phyloP scores from a whole-genome alignment of 208 protist genomes.

The Trypanosoma rangeli region DNA sequence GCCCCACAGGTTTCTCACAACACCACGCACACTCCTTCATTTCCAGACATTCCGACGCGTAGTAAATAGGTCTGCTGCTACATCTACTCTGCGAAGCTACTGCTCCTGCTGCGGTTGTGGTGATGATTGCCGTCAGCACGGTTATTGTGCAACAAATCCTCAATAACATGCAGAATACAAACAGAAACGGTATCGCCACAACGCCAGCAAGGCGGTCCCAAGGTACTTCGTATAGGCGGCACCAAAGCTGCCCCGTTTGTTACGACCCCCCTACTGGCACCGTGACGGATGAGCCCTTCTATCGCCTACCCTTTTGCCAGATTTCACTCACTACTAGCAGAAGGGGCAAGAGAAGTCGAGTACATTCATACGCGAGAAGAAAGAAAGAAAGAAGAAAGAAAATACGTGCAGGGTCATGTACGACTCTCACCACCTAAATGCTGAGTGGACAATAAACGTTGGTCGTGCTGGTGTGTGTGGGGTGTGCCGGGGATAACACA shows the following conservation, averaged over 20 bases:
- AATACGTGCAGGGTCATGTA: background rate
- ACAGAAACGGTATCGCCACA: background rate
- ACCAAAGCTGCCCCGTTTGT: too few species aligned
- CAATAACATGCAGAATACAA: background rate
- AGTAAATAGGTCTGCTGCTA: conserved; percentile 22
- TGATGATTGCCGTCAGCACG: background rate
- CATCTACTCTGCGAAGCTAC: conserved; percentile 10
- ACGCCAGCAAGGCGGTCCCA: background rate
- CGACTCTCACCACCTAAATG: background rate
- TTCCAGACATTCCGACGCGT: conserved; percentile 35
- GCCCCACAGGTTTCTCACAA: conserved; percentile 33
- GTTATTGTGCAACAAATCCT: background rate
- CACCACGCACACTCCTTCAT: conserved; percentile 36
- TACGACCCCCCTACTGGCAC: too few species aligned
- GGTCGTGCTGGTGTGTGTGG: background rate
- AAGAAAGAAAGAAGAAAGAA: background rate
- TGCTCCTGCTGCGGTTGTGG: background rate
- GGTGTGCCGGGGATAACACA: background rate
- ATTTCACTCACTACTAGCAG: background rate
- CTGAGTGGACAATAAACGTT: too few species aligned
- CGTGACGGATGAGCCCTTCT: too few species aligned
- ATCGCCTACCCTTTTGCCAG: too few species aligned
- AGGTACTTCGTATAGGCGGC: too few species aligned
- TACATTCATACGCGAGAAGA: background rate
- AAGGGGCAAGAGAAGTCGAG: background rate